Conservation (phyloP, 2,329 filamentous ascomycete species). For the Rhynchosporium agropyri region DNA sequence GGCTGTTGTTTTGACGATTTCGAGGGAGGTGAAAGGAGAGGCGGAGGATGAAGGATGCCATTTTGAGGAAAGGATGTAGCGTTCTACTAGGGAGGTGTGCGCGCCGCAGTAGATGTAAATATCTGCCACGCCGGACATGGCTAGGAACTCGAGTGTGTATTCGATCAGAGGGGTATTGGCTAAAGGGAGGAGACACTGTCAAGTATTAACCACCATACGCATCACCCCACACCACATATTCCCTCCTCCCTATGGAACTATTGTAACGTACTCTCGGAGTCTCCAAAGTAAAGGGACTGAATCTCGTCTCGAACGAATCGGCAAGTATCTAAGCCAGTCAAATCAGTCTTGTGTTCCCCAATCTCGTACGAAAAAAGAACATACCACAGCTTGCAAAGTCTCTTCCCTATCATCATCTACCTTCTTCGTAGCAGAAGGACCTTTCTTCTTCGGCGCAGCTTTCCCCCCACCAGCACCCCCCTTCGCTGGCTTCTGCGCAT, state of each 20-base stretch:
- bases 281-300: conserved; percentile 85
- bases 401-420: conserved; percentile 44
- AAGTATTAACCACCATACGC: background rate
- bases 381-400: conserved; percentile 44
- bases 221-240: background rate
- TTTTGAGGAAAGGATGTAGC: conserved; percentile 80
- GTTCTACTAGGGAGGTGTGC: conserved; percentile 84
- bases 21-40: conserved; percentile 75
- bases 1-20: conserved; percentile 83
- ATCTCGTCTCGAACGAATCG: conserved; percentile 92
- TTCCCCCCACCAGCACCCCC: conserved; percentile 34
- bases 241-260: conserved; percentile 8
- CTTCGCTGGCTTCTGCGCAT: conserved; percentile 34
- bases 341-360: conserved; percentile 24
- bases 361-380: conserved; percentile 5
- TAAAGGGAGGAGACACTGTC: conserved; percentile 84
- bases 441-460: conserved; percentile 38
- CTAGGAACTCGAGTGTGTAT: conserved; percentile 95
- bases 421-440: conserved; percentile 34
- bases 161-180: conserved; percentile 95
- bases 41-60: conserved; percentile 67
- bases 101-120: conserved; percentile 90
- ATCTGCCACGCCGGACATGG: conserved; percentile 92
- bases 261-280: conserved; percentile 73
- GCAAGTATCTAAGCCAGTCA: conserved; percentile 69